phyloP scores from a whole-genome alignment of 805 yeast species.

The Wickerhamomyces canadensis region DNA sequence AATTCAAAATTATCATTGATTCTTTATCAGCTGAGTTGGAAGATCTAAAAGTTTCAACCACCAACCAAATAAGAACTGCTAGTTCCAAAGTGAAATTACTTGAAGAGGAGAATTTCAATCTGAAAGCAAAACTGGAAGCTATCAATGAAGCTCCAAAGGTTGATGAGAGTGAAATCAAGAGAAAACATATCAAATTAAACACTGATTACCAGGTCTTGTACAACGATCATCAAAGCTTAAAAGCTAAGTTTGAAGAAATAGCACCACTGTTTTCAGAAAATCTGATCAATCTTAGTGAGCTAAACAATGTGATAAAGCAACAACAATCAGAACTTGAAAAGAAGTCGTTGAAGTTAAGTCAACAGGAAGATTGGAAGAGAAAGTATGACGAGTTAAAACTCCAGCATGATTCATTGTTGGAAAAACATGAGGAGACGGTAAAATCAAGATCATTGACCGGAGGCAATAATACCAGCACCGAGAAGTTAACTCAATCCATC shows the following conservation, averaged over 20 bases:
- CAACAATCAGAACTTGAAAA: conserved; percentile 43
- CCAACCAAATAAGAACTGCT: conserved; percentile 51
- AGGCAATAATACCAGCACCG: conserved; percentile 6
- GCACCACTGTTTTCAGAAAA: conserved; percentile 50
- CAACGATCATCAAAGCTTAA: conserved; percentile 39
- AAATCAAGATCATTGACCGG: conserved; percentile 11
- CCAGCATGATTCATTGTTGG: conserved; percentile 37
- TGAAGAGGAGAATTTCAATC: conserved; percentile 31
- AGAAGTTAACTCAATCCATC: conserved; percentile 23
- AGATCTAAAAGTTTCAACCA: conserved; percentile 37
- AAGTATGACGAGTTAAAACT: conserved; percentile 43
- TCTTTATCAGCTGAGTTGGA: conserved; percentile 30
- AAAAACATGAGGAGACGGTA: conserved; percentile 39
- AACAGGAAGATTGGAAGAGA: conserved; percentile 38
- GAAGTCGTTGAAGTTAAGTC: conserved; percentile 36
- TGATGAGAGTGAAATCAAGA: conserved; percentile 29
- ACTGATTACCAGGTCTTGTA: conserved; percentile 39
- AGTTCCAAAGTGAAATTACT: conserved; percentile 45
- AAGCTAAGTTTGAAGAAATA: conserved; percentile 37
- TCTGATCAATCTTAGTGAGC: conserved; percentile 42
- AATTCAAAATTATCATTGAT: conserved; percentile 25
- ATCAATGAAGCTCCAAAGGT: conserved; percentile 16
- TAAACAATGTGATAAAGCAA: conserved; percentile 48
- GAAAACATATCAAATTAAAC: conserved; percentile 38
- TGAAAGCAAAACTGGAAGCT: conserved; percentile 14